Base-by-base conservation (phyloP, 345 rosid genomes). In the Carallia brachiata region DNA sequence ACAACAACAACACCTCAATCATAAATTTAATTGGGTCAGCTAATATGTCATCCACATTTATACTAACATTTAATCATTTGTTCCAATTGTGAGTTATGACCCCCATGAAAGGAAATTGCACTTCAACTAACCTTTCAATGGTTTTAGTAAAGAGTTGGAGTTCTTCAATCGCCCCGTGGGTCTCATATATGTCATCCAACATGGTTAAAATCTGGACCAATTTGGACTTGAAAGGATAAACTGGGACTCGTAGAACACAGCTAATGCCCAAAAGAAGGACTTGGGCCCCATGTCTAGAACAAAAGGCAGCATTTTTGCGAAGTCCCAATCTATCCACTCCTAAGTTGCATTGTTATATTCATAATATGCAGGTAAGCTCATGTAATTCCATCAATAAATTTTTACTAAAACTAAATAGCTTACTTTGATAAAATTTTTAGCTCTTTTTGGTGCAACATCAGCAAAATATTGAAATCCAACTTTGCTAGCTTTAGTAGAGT, bases 101-200 rank as follows among this genome's bases (percentile, higher is more conserved):
- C 48, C 48, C 48, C 16, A 44, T 12, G 48, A 44, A 52, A 17
- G 18, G 31, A 34, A 18, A 50, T 2, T 18, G 32, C 28, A 1
- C 4, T 13, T 32, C 34, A 1, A 3, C 9, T 7, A 37, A 85
- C 87, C 72, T 78, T 47, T 82, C 74, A 61, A 82, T 48, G 8
- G 77, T 75, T 4, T 31, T 36, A 0, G 87, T 82, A 31, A 84
- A 71, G 44, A 76, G 68, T 55, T 73, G 56, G 52, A 86, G 89
- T 68, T 86, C 87, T 36, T 80, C 82, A 27, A 58, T 39, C 9
- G 87, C 78, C 30, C 83, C 90, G 68, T 74, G 73, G 0, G 27
- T 62, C 65, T 84, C 88, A 23, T 82, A 82, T 1, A 64, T 82
- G 19, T 84, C 90, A 73, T 86, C 89, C 0, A 78, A 31, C 2